A percentile compares a stretch with the other conserved stretches of the same genome.
Evolutionary conservation across 805 yeast species (phyloP).

Genomic region (Yarrowia divulgata): DNA sequence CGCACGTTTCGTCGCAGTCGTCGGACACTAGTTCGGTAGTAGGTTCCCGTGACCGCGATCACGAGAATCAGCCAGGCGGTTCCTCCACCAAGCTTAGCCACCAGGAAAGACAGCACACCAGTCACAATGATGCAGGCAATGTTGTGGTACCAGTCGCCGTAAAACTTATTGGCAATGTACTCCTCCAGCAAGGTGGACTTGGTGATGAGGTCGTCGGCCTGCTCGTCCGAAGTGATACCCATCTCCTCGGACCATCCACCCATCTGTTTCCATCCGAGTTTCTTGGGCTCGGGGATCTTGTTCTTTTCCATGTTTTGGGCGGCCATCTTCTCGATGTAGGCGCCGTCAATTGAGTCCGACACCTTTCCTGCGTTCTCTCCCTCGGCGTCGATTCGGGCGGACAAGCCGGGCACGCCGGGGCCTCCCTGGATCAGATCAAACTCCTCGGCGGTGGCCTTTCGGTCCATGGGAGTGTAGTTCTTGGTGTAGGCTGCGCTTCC

Average conservation of each 20-base stretch:
- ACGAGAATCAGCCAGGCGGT: constrained; percentile 83
- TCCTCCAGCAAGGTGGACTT: constrained; percentile 77
- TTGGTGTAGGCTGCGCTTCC: constrained; percentile 15
- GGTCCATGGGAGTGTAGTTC: constrained; percentile 37
- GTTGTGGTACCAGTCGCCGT: constrained; percentile 97
- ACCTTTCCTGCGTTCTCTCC: constrained; percentile 23
- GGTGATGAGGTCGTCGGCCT: constrained; percentile 71
- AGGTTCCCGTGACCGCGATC: constrained; percentile 64
- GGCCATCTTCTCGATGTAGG: constrained; percentile 37
- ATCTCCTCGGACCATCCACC: constrained; percentile 84
- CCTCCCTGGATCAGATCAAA: constrained; percentile 17
- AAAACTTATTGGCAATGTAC: constrained; percentile 73
- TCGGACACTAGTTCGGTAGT: constrained; percentile 84
- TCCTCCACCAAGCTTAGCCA: constrained; percentile 80
- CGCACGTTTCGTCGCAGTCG: constrained; percentile 77
- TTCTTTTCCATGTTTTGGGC: constrained; percentile 41
- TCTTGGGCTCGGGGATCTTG: constrained; percentile 60
- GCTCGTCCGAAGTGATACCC: constrained; percentile 64
- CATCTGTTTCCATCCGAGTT: constrained; percentile 93
- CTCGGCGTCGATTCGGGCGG: constrained; percentile 7
- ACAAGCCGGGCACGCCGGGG: constrained; percentile 20
- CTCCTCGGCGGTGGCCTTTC: constrained; percentile 31
- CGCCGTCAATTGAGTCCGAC: constrained; percentile 31
- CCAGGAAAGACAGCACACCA: constrained; percentile 73
- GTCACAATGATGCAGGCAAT: constrained; percentile 73